Evolutionary conservation across 2,329 filamentous ascomycete genomes (phyloP).

Genomic region (Albophoma yamanashiensis): DNA sequence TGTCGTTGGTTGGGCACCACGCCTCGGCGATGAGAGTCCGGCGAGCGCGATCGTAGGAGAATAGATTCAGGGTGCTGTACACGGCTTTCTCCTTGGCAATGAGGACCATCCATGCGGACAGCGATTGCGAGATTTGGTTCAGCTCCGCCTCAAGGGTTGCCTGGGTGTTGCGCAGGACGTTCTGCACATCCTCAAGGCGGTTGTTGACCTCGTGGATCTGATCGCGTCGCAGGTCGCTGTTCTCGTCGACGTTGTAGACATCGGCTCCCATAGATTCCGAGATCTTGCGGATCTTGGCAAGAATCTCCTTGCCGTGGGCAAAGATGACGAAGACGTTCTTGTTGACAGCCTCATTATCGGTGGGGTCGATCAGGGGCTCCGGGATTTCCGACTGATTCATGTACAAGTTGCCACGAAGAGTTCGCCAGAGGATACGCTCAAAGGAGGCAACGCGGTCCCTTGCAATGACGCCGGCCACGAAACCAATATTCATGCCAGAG

Average conservation of each 20-base stretch:
- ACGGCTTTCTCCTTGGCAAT: conserved; percentile 98
- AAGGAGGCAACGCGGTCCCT: conserved; percentile 90
- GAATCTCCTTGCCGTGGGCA: conserved; percentile 94
- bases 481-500: conserved; percentile 97
- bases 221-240: conserved; percentile 86
- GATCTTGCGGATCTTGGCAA: conserved; percentile 98
- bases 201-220: conserved; percentile 98
- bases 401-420: conserved; percentile 92
- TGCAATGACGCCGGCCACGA: conserved; percentile 91
- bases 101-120: conserved; percentile 95
- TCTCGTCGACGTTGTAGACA: conserved; percentile 95
- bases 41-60: conserved; percentile 90
- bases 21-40: conserved; percentile 96
- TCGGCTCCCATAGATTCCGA: conserved; percentile 95
- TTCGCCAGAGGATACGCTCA: conserved; percentile 95
- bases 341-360: conserved; percentile 81
- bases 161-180: conserved; percentile 91
- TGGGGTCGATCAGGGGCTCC: conserved; percentile 82
- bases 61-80: conserved; percentile 89
- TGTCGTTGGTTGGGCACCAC: conserved; percentile 89
- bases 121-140: conserved; percentile 80
- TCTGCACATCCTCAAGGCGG: conserved; percentile 80
- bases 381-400: conserved; percentile 99
- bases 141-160: conserved; percentile 87
- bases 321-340: conserved; percentile 99